Evolutionary conservation across 2,329 filamentous ascomycete species (phyloP), one percentile per base, ranked within the genome.

Genomic region (Paracoccidioides brasiliensis): DNA sequence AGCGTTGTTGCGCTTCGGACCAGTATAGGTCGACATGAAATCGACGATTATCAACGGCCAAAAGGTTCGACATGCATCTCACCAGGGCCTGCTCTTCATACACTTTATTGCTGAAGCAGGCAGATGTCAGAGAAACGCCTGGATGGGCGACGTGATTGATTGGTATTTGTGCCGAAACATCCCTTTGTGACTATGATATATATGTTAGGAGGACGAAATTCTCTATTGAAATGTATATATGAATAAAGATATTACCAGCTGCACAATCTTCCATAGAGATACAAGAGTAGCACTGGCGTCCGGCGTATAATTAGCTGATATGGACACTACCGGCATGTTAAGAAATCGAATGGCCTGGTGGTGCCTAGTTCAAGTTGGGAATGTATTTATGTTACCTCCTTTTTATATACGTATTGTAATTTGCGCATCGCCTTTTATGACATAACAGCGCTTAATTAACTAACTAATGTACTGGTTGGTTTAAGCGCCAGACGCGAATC

Each of bases 1-100:
- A 85, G 43, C 72, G 64, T 37, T 67, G 68, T 33, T 76, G 73
- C 35, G 69, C 72, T 30, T 74, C 63, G 59, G 84, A 82, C 83
- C 83, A 86, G 63, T 82, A 85, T 10, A 84, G 61, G 64, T 86
- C 83, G 33, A 84, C 67, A 45, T 78, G 68, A 48, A 84, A 73
- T 46, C 78, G 74, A 42, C 76, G 74, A 61, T 81, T 84, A 4
- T 80, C 80, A n/a, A 77, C 68, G 0, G 77, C 76, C 33, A 86
- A 70, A 0, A 86, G 71, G 64, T 84, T 84, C 4, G 81, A 84
- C 40, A 85, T 70, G 67, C 83, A 86, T 64, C 72, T 74, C 41
- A 71, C 71, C 14, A 76, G 74, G 3, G 72, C 72, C 33, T 70
- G 66, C 61, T 77, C 72, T 59, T 80, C 76, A 65, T 79, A 85